Conservation (phyloP, 2,329 filamentous ascomycete species). For the Cytospora schulzeri region DNA sequence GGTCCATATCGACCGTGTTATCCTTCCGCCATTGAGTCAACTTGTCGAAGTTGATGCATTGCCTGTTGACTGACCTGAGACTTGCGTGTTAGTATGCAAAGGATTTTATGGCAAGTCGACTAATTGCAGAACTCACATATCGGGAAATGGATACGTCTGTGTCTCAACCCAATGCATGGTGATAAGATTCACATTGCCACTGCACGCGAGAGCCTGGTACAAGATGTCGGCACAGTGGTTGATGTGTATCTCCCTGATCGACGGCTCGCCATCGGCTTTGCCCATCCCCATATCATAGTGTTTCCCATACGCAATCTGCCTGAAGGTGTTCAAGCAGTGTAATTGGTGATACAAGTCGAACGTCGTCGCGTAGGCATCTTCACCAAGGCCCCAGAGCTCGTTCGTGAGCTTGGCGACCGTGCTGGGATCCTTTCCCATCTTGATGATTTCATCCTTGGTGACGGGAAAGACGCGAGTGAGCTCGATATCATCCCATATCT, state of each 20-base stretch:
- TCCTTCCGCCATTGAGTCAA: constrained; percentile 30
- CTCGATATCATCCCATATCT: constrained; percentile 37
- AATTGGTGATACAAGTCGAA: constrained; percentile 39
- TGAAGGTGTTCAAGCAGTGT: constrained; percentile 39
- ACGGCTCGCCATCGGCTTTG: constrained; percentile 24
- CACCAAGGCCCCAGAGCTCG: constrained; percentile 36
- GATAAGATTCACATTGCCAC: constrained; percentile 39
- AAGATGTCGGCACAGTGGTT: constrained; percentile 42
- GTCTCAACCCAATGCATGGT: constrained; percentile 40
- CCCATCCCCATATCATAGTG: constrained; percentile 32
- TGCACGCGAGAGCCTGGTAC: constrained; percentile 39
- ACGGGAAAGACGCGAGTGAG: constrained; percentile 34
- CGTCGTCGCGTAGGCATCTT: constrained; percentile 37
- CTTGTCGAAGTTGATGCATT: constrained; percentile 40
- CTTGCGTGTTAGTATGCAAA: not conserved
- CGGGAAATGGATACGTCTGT: constrained; percentile 36
- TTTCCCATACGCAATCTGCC: constrained; percentile 33
- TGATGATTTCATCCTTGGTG: constrained; percentile 33
- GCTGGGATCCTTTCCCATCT: constrained; percentile 37
- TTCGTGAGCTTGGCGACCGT: constrained; percentile 34
- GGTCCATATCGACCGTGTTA: constrained; percentile 30
- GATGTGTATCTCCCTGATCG: constrained; percentile 34
- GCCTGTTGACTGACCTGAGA: constrained; percentile 33
- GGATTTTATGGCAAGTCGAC: not conserved
- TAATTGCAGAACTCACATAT: constrained; percentile 33